Evolutionary conservation across 2,329 filamentous ascomycete species (phyloP).

Genomic region (Hortaea werneckii): DNA sequence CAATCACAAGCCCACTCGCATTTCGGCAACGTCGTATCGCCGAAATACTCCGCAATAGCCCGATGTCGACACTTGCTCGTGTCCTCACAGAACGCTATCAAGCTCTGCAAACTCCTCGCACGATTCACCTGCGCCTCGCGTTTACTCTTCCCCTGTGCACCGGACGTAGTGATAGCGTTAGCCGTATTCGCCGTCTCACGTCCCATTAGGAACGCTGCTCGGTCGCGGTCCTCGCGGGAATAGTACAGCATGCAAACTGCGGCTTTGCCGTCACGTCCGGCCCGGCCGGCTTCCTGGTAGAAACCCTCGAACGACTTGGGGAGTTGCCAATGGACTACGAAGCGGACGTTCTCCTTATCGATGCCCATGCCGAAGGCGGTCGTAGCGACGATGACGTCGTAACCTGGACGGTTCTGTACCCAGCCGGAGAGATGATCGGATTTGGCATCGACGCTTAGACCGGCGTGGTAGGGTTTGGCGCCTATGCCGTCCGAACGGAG

Average conservation of each 20-base stretch:
- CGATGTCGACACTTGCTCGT: constrained; percentile 64
- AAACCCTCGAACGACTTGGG: constrained; percentile 93
- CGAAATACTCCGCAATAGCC: constrained; percentile 67
- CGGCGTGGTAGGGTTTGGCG: constrained; percentile 63
- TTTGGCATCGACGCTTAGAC: constrained; percentile 55
- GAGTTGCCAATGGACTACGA: constrained; percentile 89
- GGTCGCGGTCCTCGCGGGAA: constrained; percentile 73
- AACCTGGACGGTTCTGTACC: constrained; percentile 63
- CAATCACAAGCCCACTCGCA: constrained; percentile 42
- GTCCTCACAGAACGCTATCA: constrained; percentile 75
- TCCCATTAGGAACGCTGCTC: constrained; percentile 49
- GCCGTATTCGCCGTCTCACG: constrained; percentile 19
- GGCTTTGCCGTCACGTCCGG: constrained; percentile 80
- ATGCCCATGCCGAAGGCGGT: constrained; percentile 98
- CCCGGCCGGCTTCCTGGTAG: constrained; percentile 89
- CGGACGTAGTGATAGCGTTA: constrained; percentile 15
- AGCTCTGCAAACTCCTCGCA: constrained; percentile 38
- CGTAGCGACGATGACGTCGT: constrained; percentile 88
- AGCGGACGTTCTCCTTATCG: constrained; percentile 88
- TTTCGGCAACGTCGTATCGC: constrained; percentile 38
- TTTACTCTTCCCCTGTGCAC: constrained; percentile 30
- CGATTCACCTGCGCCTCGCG: constrained; percentile 32
- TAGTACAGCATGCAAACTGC: constrained; percentile 86
- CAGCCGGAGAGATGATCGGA: constrained; percentile 61
- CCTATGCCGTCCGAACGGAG: constrained; percentile 60